Conservation (phyloP, 495 filamentous ascomycete species). For the Xylaria telfairii region DNA sequence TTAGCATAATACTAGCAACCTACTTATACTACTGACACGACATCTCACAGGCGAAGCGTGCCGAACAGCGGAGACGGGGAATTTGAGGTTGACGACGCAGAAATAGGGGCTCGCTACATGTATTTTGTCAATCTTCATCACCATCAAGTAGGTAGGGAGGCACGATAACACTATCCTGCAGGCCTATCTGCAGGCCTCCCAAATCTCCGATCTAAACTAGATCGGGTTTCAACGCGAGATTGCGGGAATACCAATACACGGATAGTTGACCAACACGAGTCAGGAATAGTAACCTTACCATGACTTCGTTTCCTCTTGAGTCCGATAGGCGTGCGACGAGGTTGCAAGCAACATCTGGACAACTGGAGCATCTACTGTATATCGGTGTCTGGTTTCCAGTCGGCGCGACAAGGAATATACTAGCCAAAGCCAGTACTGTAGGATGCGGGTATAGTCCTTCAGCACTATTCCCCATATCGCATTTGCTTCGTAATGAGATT, state of each 20-base stretch:
- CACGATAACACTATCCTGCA: constrained; percentile 6
- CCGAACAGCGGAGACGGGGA: not conserved
- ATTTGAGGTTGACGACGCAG: not conserved
- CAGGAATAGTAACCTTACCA: not conserved
- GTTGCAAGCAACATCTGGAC: not conserved
- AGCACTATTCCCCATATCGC: too few relatives aligned
- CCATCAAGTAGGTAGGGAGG: constrained; percentile 2
- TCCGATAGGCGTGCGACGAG: not conserved
- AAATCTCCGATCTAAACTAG: not conserved
- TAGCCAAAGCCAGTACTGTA: not conserved
- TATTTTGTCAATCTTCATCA: not conserved
- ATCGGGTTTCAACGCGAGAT: constrained; percentile 3
- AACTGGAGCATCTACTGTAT: not conserved
- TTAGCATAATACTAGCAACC: too few relatives aligned
- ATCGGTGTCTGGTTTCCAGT: not conserved
- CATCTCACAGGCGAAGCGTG: not conserved
- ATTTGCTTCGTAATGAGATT: not conserved
- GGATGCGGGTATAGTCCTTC: not conserved
- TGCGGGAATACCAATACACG: not conserved
- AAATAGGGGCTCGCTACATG: not conserved
- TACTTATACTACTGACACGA: not conserved
- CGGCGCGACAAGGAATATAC: not conserved
- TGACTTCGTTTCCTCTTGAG: not conserved
- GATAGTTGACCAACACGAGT: constrained; percentile 5
- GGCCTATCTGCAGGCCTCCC: not conserved